These are phyloP conservation scores for Bacidia gigantensis DNA, from an alignment of 495 filamentous ascomycete genomes.

Conservation along the genomic window DNA sequence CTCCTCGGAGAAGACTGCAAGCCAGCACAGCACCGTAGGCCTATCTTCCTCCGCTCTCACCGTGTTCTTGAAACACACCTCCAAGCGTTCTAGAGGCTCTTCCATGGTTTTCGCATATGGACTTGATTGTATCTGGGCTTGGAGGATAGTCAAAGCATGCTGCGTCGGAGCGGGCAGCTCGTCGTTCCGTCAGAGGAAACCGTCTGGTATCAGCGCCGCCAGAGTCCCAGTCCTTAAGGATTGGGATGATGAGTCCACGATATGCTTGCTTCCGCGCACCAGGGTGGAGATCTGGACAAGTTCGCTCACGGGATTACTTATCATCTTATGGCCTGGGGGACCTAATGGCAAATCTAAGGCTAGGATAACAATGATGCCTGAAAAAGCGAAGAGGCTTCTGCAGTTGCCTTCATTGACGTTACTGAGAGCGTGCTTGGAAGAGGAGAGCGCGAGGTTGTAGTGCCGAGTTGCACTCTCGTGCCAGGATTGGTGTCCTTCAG, in stretches of 20 bases:
- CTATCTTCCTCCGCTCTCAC: not conserved
- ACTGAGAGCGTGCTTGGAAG: constrained; percentile 1
- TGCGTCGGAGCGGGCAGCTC: not conserved
- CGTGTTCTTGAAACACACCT: constrained; percentile 1
- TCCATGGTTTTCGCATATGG: not conserved
- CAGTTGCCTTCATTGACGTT: constrained; percentile 4
- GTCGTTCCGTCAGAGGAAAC: not conserved
- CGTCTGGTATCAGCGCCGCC: not conserved
- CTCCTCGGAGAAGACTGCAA: constrained; percentile 1
- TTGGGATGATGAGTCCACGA: not conserved
- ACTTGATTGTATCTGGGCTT: not conserved
- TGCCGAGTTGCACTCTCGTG: not conserved
- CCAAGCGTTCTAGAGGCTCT: not conserved
- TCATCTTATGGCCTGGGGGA: not conserved
- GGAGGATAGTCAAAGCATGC: not conserved
- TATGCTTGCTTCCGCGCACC: not conserved
- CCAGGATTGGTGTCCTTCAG: not conserved
- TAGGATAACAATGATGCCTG: constrained; percentile 3
- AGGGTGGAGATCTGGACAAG: not conserved
- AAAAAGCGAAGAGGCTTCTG: constrained; percentile 5
- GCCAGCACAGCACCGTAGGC: not conserved
- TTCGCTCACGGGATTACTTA: not conserved
- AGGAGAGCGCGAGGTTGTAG: not conserved
- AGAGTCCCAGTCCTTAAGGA: not conserved
- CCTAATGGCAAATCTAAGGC: not conserved